phyloP scores from a whole-genome alignment of 257 asterid genomes.

The Thymus mandschuricus region DNA sequence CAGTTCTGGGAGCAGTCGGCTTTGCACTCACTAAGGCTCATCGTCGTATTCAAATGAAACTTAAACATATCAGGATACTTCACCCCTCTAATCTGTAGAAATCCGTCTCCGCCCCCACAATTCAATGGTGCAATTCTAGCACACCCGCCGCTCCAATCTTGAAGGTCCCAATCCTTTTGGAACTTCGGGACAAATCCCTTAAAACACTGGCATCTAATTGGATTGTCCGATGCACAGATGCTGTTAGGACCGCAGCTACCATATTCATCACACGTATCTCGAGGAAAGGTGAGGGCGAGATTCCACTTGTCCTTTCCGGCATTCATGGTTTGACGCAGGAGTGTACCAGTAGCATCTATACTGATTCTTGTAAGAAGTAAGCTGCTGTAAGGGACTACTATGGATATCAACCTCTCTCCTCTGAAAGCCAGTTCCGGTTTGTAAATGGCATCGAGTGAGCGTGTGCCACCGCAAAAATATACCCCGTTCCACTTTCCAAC shows the following conservation, averaged over 20 bases:
- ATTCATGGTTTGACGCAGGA: not conserved
- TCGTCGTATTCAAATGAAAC: slow-evolving; percentile 19
- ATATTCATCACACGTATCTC: not conserved
- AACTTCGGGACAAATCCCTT: slow-evolving; percentile 24
- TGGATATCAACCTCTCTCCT: not conserved
- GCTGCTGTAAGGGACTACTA: not conserved
- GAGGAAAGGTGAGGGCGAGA: not conserved
- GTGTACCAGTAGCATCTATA: not conserved
- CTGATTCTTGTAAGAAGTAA: not conserved
- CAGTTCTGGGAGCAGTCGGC: slow-evolving; percentile 7
- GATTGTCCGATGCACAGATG: slow-evolving; percentile 19
- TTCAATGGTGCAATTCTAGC: slow-evolving; percentile 20
- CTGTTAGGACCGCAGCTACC: not conserved
- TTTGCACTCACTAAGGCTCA: slow-evolving; percentile 27
- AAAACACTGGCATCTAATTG: slow-evolving; percentile 26
- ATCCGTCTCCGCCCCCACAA: slow-evolving; percentile 26
- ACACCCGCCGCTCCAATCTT: slow-evolving; percentile 37
- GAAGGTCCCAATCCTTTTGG: slow-evolving; percentile 27
- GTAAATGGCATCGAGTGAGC: not conserved
- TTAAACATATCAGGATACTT: slow-evolving; percentile 30
- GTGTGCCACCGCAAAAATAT: not conserved
- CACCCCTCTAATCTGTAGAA: not conserved
- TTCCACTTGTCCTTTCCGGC: not conserved
- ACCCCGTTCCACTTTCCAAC: not conserved
- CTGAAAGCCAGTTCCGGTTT: not conserved